Conservation (phyloP, 768 basidiomycete genomes). For the Tulasnella calospora region DNA sequence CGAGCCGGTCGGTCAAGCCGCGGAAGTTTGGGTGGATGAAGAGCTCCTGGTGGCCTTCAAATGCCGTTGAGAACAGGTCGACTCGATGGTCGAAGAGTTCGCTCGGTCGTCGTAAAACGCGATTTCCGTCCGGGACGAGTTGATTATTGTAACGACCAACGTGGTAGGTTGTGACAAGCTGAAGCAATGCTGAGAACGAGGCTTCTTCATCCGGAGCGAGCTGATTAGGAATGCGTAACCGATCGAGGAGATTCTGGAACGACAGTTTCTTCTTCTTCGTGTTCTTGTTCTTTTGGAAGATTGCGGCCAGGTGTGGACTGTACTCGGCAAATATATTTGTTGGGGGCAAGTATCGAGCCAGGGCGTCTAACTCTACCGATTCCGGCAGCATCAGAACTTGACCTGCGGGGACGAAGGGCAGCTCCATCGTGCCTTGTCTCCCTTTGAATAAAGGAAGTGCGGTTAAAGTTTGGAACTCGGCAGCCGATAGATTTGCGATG, state of each 20-base stretch:
- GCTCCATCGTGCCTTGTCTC: background rate
- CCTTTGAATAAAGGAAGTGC: background rate
- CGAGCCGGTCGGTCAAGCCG: background rate
- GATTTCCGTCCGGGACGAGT: constrained; percentile 5
- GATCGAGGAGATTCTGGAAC: background rate
- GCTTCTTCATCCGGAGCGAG: background rate
- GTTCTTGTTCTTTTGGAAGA: background rate
- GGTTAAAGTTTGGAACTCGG: background rate
- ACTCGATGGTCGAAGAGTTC: constrained; percentile 16
- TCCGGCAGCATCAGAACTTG: background rate
- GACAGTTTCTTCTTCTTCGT: background rate
- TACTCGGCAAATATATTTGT: background rate
- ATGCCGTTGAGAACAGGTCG: background rate
- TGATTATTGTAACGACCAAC: background rate
- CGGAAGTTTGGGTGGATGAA: constrained; percentile 13
- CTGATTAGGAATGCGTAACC: background rate
- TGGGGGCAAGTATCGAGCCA: background rate
- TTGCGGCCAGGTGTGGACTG: background rate
- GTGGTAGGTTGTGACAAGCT: background rate
- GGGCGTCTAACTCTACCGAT: background rate
- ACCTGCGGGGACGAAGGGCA: background rate
- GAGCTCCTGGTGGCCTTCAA: background rate
- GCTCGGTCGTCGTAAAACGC: background rate
- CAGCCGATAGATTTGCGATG: background rate
- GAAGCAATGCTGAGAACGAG: background rate